Conservation (phyloP, 805 yeast species). For the Lachancea quebecensis region DNA sequence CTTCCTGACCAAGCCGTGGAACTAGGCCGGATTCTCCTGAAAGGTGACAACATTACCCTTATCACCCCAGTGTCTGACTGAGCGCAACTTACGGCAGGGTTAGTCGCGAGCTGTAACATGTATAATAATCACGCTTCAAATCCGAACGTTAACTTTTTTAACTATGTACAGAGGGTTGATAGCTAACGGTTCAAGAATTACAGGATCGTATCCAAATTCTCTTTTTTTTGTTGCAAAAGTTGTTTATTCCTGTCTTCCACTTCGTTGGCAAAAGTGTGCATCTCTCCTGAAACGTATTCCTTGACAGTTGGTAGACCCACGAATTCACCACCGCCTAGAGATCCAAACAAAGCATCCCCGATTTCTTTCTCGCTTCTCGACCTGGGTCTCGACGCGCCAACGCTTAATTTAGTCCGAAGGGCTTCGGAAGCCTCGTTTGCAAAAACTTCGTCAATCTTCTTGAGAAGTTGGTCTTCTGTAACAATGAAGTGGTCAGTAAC, state of each 20-base stretch:
- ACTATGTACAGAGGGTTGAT: conserved; percentile 3
- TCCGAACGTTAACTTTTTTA: neutral
- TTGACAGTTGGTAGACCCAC: conserved; percentile 33
- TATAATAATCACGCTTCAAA: neutral
- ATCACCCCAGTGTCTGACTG: conserved; percentile 34
- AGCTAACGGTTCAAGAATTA: neutral
- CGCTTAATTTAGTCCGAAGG: conserved; percentile 15
- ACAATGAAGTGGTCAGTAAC: conserved; percentile 62
- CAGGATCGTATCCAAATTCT: conserved; percentile 14
- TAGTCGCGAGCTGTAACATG: neutral
- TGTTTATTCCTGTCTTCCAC: conserved; percentile 16
- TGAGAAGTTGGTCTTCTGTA: conserved; percentile 55
- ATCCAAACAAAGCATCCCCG: conserved; percentile 35
- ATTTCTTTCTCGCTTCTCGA: conserved; percentile 20
- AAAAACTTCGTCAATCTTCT: conserved; percentile 22
- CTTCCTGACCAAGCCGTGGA: conserved; percentile 29
- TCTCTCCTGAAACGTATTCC: conserved; percentile 32
- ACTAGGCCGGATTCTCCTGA: conserved; percentile 72
- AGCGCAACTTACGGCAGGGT: neutral
- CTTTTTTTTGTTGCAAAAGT: conserved; percentile 10
- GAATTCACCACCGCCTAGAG: conserved; percentile 26
- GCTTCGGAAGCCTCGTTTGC: conserved; percentile 20
- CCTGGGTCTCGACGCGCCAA: conserved; percentile 17
- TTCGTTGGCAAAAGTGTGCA: conserved; percentile 24
- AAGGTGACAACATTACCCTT: conserved; percentile 90